These are phyloP conservation scores for Rhizoclosmatium sp. DNA, from an alignment of 192 early-diverging fungal species.

Conservation along the genomic window DNA sequence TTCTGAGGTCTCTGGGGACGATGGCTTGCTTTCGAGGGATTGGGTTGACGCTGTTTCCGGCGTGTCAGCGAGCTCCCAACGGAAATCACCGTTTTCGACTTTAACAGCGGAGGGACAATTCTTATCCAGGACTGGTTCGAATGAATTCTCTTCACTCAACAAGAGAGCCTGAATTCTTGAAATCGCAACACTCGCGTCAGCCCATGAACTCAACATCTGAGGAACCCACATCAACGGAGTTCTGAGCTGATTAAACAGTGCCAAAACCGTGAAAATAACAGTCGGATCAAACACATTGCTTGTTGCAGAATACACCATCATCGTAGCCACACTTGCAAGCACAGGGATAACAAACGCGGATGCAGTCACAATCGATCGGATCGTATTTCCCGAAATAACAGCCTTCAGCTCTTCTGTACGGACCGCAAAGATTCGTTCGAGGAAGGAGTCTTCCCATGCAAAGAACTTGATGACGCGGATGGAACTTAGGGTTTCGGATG, in stretches of 20 bases:
- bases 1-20: background rate
- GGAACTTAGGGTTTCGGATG: slow-evolving; percentile 70
- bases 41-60: background rate
- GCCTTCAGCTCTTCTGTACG: slow-evolving; percentile 51
- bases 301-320: slow-evolving; percentile 51
- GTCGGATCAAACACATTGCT: slow-evolving; percentile 24
- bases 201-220: slow-evolving; percentile 48
- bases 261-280: slow-evolving; percentile 54
- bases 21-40: background rate
- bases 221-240: slow-evolving; percentile 63
- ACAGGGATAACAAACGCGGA: slow-evolving; percentile 59
- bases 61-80: slow-evolving; percentile 59
- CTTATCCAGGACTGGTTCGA: slow-evolving; percentile 53
- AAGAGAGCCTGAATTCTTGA: slow-evolving; percentile 58
- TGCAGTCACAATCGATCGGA: slow-evolving; percentile 36
- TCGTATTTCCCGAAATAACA: slow-evolving; percentile 16
- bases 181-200: slow-evolving; percentile 59
- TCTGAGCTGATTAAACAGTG: slow-evolving; percentile 53
- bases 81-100: slow-evolving; percentile 67
- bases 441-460: slow-evolving; percentile 73
- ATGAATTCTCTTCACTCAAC: slow-evolving; percentile 66
- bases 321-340: slow-evolving; percentile 46
- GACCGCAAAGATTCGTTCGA: slow-evolving; percentile 67
- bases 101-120: slow-evolving; percentile 60
- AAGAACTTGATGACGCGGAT: slow-evolving; percentile 84